A percentile compares a stretch with the other conserved stretches of the same genome.
Conservation (phyloP, 257 asterid species). For the Rauvolfia tetraphylla region DNA sequence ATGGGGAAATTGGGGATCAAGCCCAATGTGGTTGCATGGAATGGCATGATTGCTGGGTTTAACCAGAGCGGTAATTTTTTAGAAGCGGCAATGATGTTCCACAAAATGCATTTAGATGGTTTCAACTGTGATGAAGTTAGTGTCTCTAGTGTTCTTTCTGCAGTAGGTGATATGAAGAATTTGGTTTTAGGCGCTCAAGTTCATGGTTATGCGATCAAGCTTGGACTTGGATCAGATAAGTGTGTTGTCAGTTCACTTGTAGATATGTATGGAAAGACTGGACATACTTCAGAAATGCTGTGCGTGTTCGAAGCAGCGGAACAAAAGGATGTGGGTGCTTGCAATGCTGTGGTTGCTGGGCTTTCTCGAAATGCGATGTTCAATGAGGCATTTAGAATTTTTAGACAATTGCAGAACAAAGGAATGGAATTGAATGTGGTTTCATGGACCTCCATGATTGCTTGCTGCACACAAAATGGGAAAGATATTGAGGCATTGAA, state of each 20-base stretch:
- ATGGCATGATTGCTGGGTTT: slow-evolving; percentile 93
- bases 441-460: slow-evolving; percentile 88
- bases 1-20: slow-evolving; percentile 43
- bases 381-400: slow-evolving; percentile 54
- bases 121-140: slow-evolving; percentile 57
- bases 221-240: slow-evolving; percentile 56
- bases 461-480: slow-evolving; percentile 86
- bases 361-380: slow-evolving; percentile 73
- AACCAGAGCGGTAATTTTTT: slow-evolving; percentile 64
- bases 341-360: slow-evolving; percentile 76
- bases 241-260: slow-evolving; percentile 72
- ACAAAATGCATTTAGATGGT: slow-evolving; percentile 57
- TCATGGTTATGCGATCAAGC: slow-evolving; percentile 59
- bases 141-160: slow-evolving; percentile 82
- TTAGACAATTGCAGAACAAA: slow-evolving; percentile 38
- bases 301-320: slow-evolving; percentile 52
- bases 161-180: slow-evolving; percentile 60
- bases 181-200: slow-evolving; percentile 56
- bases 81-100: slow-evolving; percentile 59
- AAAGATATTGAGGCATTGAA: slow-evolving; percentile 79
- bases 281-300: slow-evolving; percentile 46
- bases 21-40: slow-evolving; percentile 78
- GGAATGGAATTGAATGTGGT: slow-evolving; percentile 70
- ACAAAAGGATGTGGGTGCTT: slow-evolving; percentile 54
- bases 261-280: slow-evolving; percentile 76